A percentile compares a stretch with the other conserved stretches of the same genome.
Evolutionary conservation across 352 stramenopile species (phyloP).

Genomic region (Detonula confervacea): DNA sequence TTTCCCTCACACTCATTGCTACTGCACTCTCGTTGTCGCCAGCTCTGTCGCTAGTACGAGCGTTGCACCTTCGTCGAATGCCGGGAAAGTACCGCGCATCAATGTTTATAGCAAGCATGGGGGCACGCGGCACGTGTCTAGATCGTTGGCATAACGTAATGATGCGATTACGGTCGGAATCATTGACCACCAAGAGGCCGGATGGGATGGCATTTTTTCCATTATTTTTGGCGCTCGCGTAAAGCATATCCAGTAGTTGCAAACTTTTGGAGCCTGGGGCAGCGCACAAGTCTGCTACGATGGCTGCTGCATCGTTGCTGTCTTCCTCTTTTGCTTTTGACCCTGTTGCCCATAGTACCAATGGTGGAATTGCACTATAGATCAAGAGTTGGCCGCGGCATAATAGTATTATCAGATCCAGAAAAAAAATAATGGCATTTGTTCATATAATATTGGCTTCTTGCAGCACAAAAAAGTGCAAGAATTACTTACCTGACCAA

Average conservation of each 20-base stretch:
- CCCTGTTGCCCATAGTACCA: slow-evolving; percentile 19
- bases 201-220: slow-evolving; percentile 7
- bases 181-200: slow-evolving; percentile 93
- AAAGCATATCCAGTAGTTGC: slow-evolving; percentile 41
- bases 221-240: slow-evolving; percentile 13
- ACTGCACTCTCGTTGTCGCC: slow-evolving; percentile 40
- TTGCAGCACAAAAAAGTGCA: background rate
- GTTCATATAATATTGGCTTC: background rate
- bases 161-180: slow-evolving; percentile 91
- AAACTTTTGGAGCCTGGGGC: slow-evolving; percentile 43
- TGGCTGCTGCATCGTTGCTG: background rate
- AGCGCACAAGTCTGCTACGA: slow-evolving; percentile 38
- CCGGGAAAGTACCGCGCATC: slow-evolving; percentile 51
- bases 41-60: slow-evolving; percentile 42
- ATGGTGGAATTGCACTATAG: slow-evolving; percentile 23
- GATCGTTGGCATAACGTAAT: slow-evolving; percentile 30
- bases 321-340: slow-evolving; percentile 10
- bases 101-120: slow-evolving; percentile 70
- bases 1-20: background rate
- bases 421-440: no score
- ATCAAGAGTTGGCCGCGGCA: background rate
- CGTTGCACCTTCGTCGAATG: slow-evolving; percentile 19
- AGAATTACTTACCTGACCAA: slow-evolving; percentile 5
- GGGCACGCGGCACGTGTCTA: slow-evolving; percentile 85
- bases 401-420: no score